Evolutionary conservation across 1,139 yeast genomes (phyloP), one percentile per base, ranked within the genome.

Genomic region (Debaryomyces coudertii): DNA sequence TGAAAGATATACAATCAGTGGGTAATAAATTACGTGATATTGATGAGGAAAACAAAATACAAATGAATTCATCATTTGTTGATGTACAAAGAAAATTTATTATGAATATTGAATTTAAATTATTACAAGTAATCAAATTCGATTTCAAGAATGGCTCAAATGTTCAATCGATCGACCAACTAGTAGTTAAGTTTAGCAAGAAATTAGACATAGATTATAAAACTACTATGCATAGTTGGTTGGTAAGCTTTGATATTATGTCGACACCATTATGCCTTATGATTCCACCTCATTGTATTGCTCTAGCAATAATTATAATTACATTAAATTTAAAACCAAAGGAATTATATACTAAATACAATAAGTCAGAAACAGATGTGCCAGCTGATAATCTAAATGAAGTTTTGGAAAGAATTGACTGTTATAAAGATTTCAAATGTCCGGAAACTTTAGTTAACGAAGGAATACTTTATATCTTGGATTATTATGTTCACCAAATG

Each of bases 251-350:
- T 54, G 99, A 93, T 60, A 73, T 86, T 11, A 82, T 85, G 61
- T 79, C 84, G 45, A 83, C 96, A 1, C 88, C 87, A 31, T 73
- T 87, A 15, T 79, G 84, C 14, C 66, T 93, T 33, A 83, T 82
- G 59, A 76, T 82, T 12, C 95, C 98, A 0, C 85, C 92, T 2
- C 96, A 90, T 61, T 79, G 87, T 34, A 81, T 87, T 39, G 95
- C 97, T 0, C 63, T 90, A 46, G 89, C 92, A 1, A 79, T 83
- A 25, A 66, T 75, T 14, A 73, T 74, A 27, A 68, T 76, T 5
- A 61, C 76, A 2, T 63, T 74, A 37, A 73, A 74, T 50, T 59
- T 75, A 37, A 71, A 73, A 45, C 77, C 78, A 1, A 55, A 57
- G 29, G 76, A 73, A 40, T 55, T 76, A 35, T 50, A 51, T 7